phyloP scores from a whole-genome alignment of 2,329 filamentous ascomycete species.

The Hymenoscyphus fraxineus region DNA sequence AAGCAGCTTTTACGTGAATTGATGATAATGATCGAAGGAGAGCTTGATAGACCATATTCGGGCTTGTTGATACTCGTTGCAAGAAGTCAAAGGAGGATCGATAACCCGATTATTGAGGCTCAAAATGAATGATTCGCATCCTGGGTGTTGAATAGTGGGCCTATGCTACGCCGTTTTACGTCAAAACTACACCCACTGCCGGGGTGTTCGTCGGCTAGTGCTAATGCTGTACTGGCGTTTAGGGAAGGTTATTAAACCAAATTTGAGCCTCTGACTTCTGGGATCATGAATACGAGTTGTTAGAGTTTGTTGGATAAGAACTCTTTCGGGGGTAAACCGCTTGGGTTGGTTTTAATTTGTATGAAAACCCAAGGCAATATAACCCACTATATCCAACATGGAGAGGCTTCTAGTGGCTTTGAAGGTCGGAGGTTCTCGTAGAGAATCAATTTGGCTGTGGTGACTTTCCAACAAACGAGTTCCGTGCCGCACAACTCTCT shows the following conservation, averaged over 20 bases:
- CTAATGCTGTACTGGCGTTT: background rate
- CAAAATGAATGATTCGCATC: background rate
- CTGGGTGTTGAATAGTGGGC: background rate
- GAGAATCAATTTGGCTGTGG: no score
- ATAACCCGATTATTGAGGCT: background rate
- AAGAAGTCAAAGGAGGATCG: background rate
- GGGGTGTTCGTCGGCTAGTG: background rate
- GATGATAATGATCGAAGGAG: background rate
- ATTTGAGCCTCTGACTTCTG: background rate
- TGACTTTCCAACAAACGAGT: no score
- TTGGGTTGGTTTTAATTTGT: background rate
- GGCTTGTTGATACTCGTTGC: background rate
- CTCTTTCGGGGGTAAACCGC: background rate
- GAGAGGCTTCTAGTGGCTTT: no score
- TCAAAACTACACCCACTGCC: background rate
- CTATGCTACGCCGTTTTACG: background rate
- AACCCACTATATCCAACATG: no score
- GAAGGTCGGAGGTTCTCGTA: no score
- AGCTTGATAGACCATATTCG: background rate
- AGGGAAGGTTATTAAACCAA: background rate
- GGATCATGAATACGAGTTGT: background rate
- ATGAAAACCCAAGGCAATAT: no score
- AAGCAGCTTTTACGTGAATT: background rate
- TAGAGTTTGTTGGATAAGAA: background rate
- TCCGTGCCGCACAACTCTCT: no score